phyloP scores from a whole-genome alignment of 768 basidiomycete genomes.

The Albatrellus ellisii region DNA sequence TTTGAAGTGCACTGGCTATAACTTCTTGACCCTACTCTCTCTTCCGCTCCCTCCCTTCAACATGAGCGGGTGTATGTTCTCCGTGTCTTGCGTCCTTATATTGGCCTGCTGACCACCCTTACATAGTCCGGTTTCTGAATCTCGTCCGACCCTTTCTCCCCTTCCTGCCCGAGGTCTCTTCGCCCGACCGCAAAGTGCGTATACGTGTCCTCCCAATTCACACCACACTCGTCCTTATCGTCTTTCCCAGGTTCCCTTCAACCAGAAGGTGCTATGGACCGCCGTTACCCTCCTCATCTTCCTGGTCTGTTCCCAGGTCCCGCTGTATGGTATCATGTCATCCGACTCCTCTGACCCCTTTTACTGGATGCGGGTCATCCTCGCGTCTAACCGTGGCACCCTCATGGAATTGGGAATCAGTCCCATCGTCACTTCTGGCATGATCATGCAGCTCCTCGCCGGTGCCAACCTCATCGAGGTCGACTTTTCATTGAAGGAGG shows the following conservation, averaged over 20 bases:
- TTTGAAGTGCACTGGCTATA: neutral
- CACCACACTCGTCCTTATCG: slow-evolving; percentile 2
- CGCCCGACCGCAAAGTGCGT: slow-evolving; percentile 89
- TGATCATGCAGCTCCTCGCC: slow-evolving; percentile 99
- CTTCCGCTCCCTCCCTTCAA: slow-evolving; percentile 16
- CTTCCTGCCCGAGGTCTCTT: slow-evolving; percentile 93
- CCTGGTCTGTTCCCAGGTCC: slow-evolving; percentile 98
- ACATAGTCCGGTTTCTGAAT: slow-evolving; percentile 87
- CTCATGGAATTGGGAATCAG: slow-evolving; percentile 99
- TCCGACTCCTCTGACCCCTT: slow-evolving; percentile 98
- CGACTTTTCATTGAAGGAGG: slow-evolving; percentile 95
- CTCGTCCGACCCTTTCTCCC: slow-evolving; percentile 97
- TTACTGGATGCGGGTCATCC: slow-evolving; percentile 99
- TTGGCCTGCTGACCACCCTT: neutral
- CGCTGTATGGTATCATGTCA: slow-evolving; percentile 98
- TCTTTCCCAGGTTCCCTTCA: slow-evolving; percentile 73
- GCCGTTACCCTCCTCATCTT: slow-evolving; percentile 98
- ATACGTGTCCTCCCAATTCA: slow-evolving; percentile 5
- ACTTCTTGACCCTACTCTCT: slow-evolving; percentile 4
- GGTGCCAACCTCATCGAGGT: slow-evolving; percentile 97
- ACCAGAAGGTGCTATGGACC: slow-evolving; percentile 98
- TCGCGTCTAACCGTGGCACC: slow-evolving; percentile 96
- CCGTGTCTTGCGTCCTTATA: neutral
- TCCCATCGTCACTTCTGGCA: slow-evolving; percentile 94
- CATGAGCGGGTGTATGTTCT: slow-evolving; percentile 71